phyloP scores from a whole-genome alignment of 192 early-diverging fungal species.

The Linnemannia exigua region DNA sequence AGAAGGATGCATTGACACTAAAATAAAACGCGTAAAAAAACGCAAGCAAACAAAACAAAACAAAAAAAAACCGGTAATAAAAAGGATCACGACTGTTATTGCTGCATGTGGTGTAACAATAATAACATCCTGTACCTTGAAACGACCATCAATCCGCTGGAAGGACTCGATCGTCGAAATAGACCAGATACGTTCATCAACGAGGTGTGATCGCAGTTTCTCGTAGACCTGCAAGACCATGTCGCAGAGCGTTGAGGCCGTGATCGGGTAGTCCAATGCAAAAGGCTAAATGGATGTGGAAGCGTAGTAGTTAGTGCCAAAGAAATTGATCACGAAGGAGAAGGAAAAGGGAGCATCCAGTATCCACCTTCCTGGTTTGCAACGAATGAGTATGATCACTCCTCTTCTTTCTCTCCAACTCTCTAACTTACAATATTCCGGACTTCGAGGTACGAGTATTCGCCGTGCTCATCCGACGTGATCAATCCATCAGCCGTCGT shows the following conservation, averaged over 20 bases:
- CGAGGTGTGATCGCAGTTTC: background rate
- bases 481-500: background rate
- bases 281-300: conserved; percentile 21
- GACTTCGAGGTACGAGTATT: conserved; percentile 35
- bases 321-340: background rate
- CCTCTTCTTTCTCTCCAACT: no score
- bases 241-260: conserved; percentile 34
- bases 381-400: no score
- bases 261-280: conserved; percentile 35
- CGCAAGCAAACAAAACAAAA: no score
- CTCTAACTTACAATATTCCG: conserved; percentile 15
- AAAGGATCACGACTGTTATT: background rate
- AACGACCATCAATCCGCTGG: conserved; percentile 27
- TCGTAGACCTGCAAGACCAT: conserved; percentile 29
- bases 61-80: conserved; percentile 6
- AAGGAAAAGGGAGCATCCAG: background rate
- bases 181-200: conserved; percentile 18
- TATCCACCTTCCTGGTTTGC: no score
- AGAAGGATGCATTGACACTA: background rate
- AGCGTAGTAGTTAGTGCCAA: background rate
- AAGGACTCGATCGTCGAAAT: background rate
- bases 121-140: conserved; percentile 38
- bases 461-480: conserved; percentile 16
- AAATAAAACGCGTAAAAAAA: no score
- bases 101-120: no score